phyloP scores from a whole-genome alignment of 305 asterid genomes.

The Solanum hybrid region DNA sequence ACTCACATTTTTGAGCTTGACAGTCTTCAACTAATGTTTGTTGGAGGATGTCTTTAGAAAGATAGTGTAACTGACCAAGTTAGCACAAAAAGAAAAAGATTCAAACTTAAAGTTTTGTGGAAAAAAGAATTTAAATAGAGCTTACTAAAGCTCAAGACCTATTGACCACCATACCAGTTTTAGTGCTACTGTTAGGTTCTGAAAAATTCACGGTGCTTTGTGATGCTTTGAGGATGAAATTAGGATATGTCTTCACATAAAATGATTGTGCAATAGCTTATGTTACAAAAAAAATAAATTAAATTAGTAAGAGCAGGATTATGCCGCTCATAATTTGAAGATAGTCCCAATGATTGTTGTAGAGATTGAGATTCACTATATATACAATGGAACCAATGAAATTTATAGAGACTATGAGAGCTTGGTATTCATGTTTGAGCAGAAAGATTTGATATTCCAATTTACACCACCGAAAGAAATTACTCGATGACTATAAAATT shows the following conservation, averaged over 20 bases:
- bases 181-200: not conserved
- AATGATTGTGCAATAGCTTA: too few relatives aligned
- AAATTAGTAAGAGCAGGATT: not conserved
- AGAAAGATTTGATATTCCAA: not conserved
- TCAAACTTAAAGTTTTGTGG: not conserved
- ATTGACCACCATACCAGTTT: not conserved
- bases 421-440: not conserved
- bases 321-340: too few relatives aligned
- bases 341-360: not conserved
- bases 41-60: not conserved
- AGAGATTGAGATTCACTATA: not conserved
- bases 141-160: not conserved
- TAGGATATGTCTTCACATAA: too few relatives aligned
- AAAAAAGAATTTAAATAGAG: not conserved
- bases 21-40: not conserved
- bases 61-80: not conserved
- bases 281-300: too few relatives aligned
- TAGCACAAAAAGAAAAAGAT: not conserved
- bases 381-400: not conserved
- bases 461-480: too few relatives aligned
- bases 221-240: too few relatives aligned
- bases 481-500: not conserved
- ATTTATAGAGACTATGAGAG: too few relatives aligned
- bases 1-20: not conserved
- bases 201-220: not conserved